Conservation (phyloP, 495 filamentous ascomycete species). For the Pseudotulostoma volvatum region DNA sequence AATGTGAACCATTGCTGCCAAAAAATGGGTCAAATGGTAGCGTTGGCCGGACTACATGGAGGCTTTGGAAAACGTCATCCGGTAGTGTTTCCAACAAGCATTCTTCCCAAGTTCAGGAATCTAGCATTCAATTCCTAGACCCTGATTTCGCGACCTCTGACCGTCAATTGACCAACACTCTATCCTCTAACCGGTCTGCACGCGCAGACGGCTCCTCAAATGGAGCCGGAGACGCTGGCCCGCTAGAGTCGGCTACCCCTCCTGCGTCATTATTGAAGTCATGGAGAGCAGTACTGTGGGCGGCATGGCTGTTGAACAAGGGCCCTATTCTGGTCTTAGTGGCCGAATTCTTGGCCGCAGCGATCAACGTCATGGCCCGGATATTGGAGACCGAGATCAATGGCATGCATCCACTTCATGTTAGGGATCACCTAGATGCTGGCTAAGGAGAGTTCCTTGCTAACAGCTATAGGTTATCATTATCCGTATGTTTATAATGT, state of each 20-base stretch:
- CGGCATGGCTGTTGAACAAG: slow-evolving; percentile 44
- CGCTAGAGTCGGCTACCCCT: background rate
- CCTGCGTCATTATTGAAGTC: slow-evolving; percentile 9
- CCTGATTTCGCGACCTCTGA: too few species aligned
- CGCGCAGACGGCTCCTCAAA: slow-evolving; percentile 1
- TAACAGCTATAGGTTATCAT: slow-evolving; percentile 47
- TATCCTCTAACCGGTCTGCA: slow-evolving; percentile 3
- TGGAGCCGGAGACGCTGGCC: background rate
- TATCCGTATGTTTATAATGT: slow-evolving; percentile 65
- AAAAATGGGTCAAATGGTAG: too few species aligned
- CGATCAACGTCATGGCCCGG: slow-evolving; percentile 79
- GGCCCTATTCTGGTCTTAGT: slow-evolving; percentile 58
- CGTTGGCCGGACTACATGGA: too few species aligned
- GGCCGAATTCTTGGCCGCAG: slow-evolving; percentile 67
- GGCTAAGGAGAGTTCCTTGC: background rate
- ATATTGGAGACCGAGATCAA: slow-evolving; percentile 40
- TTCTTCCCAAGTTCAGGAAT: background rate
- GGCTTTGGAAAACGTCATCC: too few species aligned
- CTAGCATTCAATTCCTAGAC: background rate
- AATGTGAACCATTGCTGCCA: too few species aligned
- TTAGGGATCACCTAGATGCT: slow-evolving; percentile 8
- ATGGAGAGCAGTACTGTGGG: slow-evolving; percentile 10
- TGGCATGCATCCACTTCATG: slow-evolving; percentile 67
- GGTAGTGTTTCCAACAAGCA: too few species aligned
- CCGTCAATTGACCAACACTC: background rate